Conservation (phyloP, 768 basidiomycete genomes). For the Tulasnella sp. region DNA sequence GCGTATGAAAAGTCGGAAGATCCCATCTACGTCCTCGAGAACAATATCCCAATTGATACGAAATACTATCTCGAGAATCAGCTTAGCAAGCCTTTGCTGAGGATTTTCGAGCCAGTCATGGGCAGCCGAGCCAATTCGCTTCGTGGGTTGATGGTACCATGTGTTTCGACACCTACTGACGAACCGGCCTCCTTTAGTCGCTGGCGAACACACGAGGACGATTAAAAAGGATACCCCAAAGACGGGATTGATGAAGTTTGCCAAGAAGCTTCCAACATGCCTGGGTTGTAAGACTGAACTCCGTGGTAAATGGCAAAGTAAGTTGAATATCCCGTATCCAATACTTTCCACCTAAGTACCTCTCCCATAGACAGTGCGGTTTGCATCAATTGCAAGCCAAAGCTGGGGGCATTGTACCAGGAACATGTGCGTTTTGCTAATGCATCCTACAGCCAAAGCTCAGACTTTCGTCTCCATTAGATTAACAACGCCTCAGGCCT, state of each 20-base stretch:
- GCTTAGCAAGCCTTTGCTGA: slow-evolving; percentile 92
- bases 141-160: slow-evolving; percentile 52
- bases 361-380: slow-evolving; percentile 75
- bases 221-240: slow-evolving; percentile 97
- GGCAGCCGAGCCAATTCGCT: slow-evolving; percentile 80
- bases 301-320: slow-evolving; percentile 72
- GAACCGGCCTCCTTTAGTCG: slow-evolving; percentile 57
- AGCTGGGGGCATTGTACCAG: slow-evolving; percentile 87
- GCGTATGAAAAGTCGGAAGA: slow-evolving; percentile 99
- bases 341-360: background rate
- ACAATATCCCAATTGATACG: slow-evolving; percentile 97
- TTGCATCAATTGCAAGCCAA: slow-evolving; percentile 88
- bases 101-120: slow-evolving; percentile 97
- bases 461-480: slow-evolving; percentile 37
- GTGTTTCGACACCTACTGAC: slow-evolving; percentile 3
- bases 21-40: slow-evolving; percentile 94
- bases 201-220: slow-evolving; percentile 93
- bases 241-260: slow-evolving; percentile 97
- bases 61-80: slow-evolving; percentile 99
- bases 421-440: slow-evolving; percentile 66
- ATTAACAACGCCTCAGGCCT: slow-evolving; percentile 64
- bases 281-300: slow-evolving; percentile 94
- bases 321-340: slow-evolving; percentile 37
- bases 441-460: background rate
- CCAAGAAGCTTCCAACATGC: slow-evolving; percentile 93